Conservation (phyloP, 495 filamentous ascomycete species). For the Daldinia loculata region DNA sequence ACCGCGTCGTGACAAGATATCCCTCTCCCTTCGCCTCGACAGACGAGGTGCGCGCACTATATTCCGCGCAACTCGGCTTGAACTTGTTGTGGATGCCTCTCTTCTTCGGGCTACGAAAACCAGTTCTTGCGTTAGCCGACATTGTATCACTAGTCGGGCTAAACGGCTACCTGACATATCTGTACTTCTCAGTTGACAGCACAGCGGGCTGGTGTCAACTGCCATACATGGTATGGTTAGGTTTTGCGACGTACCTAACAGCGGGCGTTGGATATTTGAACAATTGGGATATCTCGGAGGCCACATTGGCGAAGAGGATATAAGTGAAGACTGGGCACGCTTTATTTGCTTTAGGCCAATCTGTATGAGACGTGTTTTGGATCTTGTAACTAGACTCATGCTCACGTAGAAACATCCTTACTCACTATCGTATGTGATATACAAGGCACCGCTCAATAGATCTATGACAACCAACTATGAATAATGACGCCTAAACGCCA, state of each 20-base stretch:
- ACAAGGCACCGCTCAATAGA: neutral
- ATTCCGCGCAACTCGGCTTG: slow-evolving; percentile 82
- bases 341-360: neutral
- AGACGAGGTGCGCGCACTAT: slow-evolving; percentile 64
- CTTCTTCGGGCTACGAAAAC: slow-evolving; percentile 78
- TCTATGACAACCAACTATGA: slow-evolving; percentile 25
- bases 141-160: slow-evolving; percentile 74
- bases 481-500: slow-evolving; percentile 37
- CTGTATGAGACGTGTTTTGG: neutral
- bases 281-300: slow-evolving; percentile 68
- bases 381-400: neutral
- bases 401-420: neutral
- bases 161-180: slow-evolving; percentile 72
- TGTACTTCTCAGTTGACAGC: slow-evolving; percentile 77
- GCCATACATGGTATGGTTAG: slow-evolving; percentile 84
- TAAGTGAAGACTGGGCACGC: neutral
- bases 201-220: slow-evolving; percentile 75
- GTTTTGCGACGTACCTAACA: slow-evolving; percentile 83
- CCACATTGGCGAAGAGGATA: slow-evolving; percentile 37
- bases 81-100: slow-evolving; percentile 94
- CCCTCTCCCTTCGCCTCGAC: slow-evolving; percentile 42
- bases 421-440: neutral
- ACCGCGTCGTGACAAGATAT: slow-evolving; percentile 63
- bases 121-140: slow-evolving; percentile 77
- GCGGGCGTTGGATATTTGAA: slow-evolving; percentile 79